Evolutionary conservation across 176 grass and related monocot species (phyloP).

Genomic region (Oryza australiensis): DNA sequence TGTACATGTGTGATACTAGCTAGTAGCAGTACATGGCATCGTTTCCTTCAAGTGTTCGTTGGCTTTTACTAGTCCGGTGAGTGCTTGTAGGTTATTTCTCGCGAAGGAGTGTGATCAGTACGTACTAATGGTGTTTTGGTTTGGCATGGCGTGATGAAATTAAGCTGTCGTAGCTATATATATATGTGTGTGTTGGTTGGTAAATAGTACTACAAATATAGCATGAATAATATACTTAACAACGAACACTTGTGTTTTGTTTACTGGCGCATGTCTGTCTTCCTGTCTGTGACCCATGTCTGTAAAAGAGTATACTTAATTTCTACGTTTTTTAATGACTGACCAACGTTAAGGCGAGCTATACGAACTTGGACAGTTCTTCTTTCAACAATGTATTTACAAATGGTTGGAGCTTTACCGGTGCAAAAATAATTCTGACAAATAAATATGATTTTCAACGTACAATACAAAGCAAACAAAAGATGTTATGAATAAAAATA

Average conservation of each 20-base stretch:
- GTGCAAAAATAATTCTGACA: no score
- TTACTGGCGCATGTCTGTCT: conserved; percentile 1
- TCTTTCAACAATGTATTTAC: no score
- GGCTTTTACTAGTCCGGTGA: background rate
- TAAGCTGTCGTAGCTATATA: background rate
- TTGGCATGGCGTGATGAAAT: conserved; percentile 6
- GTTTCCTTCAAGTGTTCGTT: background rate
- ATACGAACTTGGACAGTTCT: no score
- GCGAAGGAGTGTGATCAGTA: background rate
- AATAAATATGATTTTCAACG: no score
- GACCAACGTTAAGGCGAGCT: no score
- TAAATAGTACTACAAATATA: background rate
- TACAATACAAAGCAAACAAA: no score
- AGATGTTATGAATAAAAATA: no score
- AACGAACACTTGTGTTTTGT: conserved; percentile 9
- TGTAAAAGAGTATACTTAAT: background rate
- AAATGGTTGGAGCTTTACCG: no score
- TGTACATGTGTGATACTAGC: background rate
- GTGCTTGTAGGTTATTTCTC: background rate
- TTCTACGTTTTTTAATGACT: no score
- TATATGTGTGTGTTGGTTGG: no score
- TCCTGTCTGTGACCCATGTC: background rate
- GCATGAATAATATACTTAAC: background rate
- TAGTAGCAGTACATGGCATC: background rate
- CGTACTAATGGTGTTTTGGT: background rate